A percentile compares a stretch with the other conserved stretches of the same genome.
phyloP scores from a whole-genome alignment of 192 early-diverging fungal species.

The Umbelopsis sp. region DNA sequence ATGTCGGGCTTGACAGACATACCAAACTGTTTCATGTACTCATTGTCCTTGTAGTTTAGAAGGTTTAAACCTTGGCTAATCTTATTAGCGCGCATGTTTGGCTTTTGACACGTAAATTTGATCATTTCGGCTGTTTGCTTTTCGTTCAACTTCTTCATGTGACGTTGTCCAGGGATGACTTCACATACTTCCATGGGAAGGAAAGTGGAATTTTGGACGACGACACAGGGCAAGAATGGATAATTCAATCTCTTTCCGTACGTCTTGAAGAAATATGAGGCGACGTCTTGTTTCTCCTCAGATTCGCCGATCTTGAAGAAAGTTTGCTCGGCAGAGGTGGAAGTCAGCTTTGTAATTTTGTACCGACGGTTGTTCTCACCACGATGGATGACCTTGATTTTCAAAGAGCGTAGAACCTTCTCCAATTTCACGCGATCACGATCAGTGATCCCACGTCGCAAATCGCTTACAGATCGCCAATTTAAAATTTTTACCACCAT shows the following conservation, averaged over 20 bases:
- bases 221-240: slow-evolving; percentile 82
- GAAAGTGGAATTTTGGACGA: slow-evolving; percentile 69
- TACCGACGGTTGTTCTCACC: slow-evolving; percentile 74
- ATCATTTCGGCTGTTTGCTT: slow-evolving; percentile 95
- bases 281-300: slow-evolving; percentile 64
- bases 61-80: slow-evolving; percentile 77
- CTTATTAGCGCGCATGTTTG: slow-evolving; percentile 80
- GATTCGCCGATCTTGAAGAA: slow-evolving; percentile 67
- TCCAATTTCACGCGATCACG: slow-evolving; percentile 52
- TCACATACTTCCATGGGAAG: slow-evolving; percentile 93
- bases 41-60: slow-evolving; percentile 66
- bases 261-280: slow-evolving; percentile 74
- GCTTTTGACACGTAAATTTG: slow-evolving; percentile 85
- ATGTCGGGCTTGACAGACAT: slow-evolving; percentile 68
- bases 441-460: slow-evolving; percentile 50
- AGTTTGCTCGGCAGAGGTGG: slow-evolving; percentile 65
- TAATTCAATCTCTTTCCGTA: slow-evolving; percentile 75
- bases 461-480: slow-evolving; percentile 48
- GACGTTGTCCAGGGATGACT: slow-evolving; percentile 81
- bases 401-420: slow-evolving; percentile 54
- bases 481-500: slow-evolving; percentile 70
- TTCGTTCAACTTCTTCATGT: slow-evolving; percentile 82
- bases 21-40: slow-evolving; percentile 79
- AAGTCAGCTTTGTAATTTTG: slow-evolving; percentile 69
- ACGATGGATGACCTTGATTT: slow-evolving; percentile 62